Percentiles rank a stretch among this genome's conserved stretches.
Evolutionary conservation across 2,329 filamentous ascomycete genomes (phyloP).

Genomic region (Aureobasidium subglaciale): DNA sequence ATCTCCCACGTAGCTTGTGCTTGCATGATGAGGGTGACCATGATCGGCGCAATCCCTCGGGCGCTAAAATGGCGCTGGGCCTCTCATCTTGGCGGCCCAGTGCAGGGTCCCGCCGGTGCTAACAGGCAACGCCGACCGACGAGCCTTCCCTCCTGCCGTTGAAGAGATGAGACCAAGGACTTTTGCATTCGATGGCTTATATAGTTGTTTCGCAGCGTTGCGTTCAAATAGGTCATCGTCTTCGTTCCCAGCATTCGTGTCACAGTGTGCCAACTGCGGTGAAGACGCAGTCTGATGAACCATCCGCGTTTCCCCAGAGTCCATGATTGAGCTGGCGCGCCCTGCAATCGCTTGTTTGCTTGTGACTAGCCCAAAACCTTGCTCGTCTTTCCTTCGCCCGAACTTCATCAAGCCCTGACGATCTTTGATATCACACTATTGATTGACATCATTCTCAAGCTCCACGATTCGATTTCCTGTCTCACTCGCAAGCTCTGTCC

Average conservation of each 20-base stretch:
- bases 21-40: constrained; percentile 8
- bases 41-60: constrained; percentile 9
- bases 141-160: neutral
- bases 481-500: neutral
- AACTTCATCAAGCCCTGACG: constrained; percentile 8
- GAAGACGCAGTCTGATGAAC: neutral
- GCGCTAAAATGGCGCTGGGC: constrained; percentile 4
- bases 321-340: neutral
- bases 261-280: too few species aligned
- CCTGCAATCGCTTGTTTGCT: constrained; percentile 1
- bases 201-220: neutral
- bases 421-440: constrained; percentile 9
- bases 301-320: constrained; percentile 7
- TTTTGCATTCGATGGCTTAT: constrained; percentile 1
- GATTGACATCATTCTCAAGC: constrained; percentile 3
- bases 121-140: neutral
- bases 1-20: neutral
- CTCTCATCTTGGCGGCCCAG: neutral
- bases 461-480: neutral
- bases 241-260: neutral
- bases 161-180: constrained; percentile 6
- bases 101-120: neutral
- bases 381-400: neutral
- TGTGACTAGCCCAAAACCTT: neutral
- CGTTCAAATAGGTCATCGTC: neutral